Evolutionary conservation across 148 eudicot genomes (phyloP).

Genomic region (Polygonum aviculare): DNA sequence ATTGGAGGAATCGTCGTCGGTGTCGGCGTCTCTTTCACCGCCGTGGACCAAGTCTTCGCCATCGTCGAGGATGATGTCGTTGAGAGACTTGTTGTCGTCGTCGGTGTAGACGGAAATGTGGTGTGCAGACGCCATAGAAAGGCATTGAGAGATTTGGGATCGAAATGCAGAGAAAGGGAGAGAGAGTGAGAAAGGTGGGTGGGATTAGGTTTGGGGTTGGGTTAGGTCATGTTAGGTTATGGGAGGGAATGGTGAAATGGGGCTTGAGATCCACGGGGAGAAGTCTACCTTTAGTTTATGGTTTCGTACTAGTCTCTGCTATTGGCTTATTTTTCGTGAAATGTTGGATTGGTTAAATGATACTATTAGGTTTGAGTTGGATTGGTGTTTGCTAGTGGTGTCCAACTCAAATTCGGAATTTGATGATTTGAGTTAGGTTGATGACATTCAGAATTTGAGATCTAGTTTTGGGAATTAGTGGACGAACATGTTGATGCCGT

Average conservation of each 20-base stretch:
- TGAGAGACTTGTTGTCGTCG: conserved; percentile 36
- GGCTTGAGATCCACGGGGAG: conserved; percentile 15
- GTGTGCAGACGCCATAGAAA: conserved; percentile 22
- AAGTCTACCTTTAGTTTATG: conserved; percentile 18
- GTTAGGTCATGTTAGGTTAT: background rate
- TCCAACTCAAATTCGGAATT: too few relatives aligned
- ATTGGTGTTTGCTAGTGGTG: background rate
- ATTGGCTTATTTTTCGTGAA: background rate
- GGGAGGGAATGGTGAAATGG: background rate
- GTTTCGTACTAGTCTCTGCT: background rate
- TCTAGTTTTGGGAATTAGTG: too few relatives aligned
- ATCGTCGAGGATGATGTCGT: conserved; percentile 26
- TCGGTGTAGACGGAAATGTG: conserved; percentile 25
- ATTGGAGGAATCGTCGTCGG: conserved; percentile 20
- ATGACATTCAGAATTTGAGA: too few relatives aligned
- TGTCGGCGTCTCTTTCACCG: conserved; percentile 20
- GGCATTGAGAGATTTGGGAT: background rate
- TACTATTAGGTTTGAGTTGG: conserved; percentile 3
- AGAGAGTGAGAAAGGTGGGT: conserved; percentile 1
- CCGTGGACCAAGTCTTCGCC: conserved; percentile 18
- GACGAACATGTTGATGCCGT: too few relatives aligned
- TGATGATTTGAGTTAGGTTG: too few relatives aligned
- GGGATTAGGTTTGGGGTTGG: conserved; percentile 1
- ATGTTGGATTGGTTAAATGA: too few relatives aligned
- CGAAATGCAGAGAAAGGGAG: background rate